Evolutionary conservation across 169 alveolate genomes (phyloP).

Genomic region (Plasmodium yoelii): DNA sequence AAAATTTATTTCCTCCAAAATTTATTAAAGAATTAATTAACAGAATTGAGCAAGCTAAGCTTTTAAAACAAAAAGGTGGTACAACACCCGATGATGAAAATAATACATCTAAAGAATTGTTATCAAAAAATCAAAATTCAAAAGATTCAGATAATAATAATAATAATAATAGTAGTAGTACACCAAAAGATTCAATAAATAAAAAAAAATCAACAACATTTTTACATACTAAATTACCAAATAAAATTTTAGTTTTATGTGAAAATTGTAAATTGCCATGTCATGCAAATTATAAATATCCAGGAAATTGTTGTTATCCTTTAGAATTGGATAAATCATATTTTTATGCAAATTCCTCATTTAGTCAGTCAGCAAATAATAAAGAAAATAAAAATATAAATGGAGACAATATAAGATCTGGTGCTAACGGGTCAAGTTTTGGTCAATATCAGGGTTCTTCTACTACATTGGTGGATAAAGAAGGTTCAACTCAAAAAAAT

Average conservation of each 20-base stretch:
- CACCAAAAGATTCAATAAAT: slow-evolving; percentile 53
- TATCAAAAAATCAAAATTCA: slow-evolving; percentile 42
- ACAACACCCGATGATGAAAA: slow-evolving; percentile 76
- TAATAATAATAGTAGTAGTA: slow-evolving; percentile 80
- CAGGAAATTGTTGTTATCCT: slow-evolving; percentile 84
- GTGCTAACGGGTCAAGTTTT: not conserved
- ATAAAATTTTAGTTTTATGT: slow-evolving; percentile 79
- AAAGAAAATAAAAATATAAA: slow-evolving; percentile 23
- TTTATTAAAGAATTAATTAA: slow-evolving; percentile 82
- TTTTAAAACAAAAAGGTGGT: slow-evolving; percentile 52
- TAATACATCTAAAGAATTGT: slow-evolving; percentile 65
- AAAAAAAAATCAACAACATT: slow-evolving; percentile 81
- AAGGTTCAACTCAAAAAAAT: not conserved
- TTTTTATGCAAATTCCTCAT: slow-evolving; percentile 69
- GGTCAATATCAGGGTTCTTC: not conserved
- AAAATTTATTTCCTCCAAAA: slow-evolving; percentile 81
- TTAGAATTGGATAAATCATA: slow-evolving; percentile 80
- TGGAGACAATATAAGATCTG: slow-evolving; percentile 1
- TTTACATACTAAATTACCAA: slow-evolving; percentile 80
- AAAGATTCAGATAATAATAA: slow-evolving; percentile 77
- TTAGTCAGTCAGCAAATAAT: slow-evolving; percentile 33
- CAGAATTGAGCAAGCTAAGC: slow-evolving; percentile 78
- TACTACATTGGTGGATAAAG: not conserved
- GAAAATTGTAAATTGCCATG: slow-evolving; percentile 86
- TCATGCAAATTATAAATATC: slow-evolving; percentile 82